Evolutionary conservation across 2,329 filamentous ascomycete species (phyloP).

Genomic region (Phaeosphaeria sp.): DNA sequence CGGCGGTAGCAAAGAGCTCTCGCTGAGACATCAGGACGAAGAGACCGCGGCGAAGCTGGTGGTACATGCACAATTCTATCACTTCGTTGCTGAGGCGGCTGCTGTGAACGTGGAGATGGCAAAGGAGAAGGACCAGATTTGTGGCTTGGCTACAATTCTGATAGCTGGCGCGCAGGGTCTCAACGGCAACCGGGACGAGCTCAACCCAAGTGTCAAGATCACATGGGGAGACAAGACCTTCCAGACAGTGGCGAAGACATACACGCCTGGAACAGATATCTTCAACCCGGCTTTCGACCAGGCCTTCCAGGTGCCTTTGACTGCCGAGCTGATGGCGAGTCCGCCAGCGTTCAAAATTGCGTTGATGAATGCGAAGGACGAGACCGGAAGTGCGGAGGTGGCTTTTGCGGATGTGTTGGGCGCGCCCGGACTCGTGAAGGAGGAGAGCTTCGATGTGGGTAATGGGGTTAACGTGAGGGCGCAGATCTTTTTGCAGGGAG

Average conservation of each 20-base stretch:
- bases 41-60: constrained; percentile 45
- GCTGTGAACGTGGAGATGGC: constrained; percentile 39
- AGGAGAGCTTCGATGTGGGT: constrained; percentile 34
- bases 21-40: constrained; percentile 49
- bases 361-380: constrained; percentile 36
- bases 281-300: constrained; percentile 58
- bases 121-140: constrained; percentile 37
- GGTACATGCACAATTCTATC: constrained; percentile 51
- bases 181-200: constrained; percentile 52
- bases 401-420: constrained; percentile 33
- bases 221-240: constrained; percentile 53
- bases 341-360: constrained; percentile 31
- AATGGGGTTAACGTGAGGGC: constrained; percentile 30
- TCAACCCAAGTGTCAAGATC: constrained; percentile 57
- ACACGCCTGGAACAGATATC: constrained; percentile 56
- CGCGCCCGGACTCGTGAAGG: constrained; percentile 27
- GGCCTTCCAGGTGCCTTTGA: constrained; percentile 54
- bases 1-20: constrained; percentile 53
- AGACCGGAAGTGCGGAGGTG: constrained; percentile 34
- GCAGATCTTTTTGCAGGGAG: constrained; percentile 30
- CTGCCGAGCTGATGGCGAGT: constrained; percentile 35
- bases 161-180: constrained; percentile 53
- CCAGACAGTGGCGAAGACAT: constrained; percentile 52
- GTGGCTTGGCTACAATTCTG: constrained; percentile 54
- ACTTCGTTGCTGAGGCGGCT: constrained; percentile 49